Evolutionary conservation across 495 filamentous ascomycete genomes (phyloP).

Genomic region (Pseudomonodictys pantanalensis): DNA sequence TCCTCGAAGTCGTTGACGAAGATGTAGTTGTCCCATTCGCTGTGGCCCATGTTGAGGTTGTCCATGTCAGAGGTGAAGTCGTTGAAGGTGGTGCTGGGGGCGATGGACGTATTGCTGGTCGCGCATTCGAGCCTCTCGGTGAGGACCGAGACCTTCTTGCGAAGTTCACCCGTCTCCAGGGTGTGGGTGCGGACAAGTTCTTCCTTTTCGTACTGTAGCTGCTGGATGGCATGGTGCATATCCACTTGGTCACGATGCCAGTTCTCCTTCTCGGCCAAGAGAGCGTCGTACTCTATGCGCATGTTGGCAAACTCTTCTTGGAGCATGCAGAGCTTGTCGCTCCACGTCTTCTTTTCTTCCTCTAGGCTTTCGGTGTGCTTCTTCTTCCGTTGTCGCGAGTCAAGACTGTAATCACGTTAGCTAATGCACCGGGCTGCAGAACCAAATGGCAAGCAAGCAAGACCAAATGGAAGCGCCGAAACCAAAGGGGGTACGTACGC

Average conservation of each 20-base stretch:
- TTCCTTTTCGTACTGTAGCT: slow-evolving; percentile 81
- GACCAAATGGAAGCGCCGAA: slow-evolving; percentile 36
- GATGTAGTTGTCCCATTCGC: slow-evolving; percentile 75
- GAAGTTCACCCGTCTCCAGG: slow-evolving; percentile 87
- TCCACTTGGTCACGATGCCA: slow-evolving; percentile 66
- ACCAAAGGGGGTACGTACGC: slow-evolving; percentile 61
- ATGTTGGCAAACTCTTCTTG: slow-evolving; percentile 70
- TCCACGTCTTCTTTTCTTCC: slow-evolving; percentile 91
- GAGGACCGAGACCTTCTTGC: slow-evolving; percentile 90
- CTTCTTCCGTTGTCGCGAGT: slow-evolving; percentile 98
- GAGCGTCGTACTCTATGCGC: slow-evolving; percentile 55
- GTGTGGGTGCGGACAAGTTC: slow-evolving; percentile 87
- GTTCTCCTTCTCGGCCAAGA: slow-evolving; percentile 65
- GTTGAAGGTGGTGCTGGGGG: slow-evolving; percentile 58
- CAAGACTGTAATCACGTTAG: slow-evolving; percentile 63
- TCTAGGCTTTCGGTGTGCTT: slow-evolving; percentile 96
- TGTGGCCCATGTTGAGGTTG: slow-evolving; percentile 70
- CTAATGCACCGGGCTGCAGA: slow-evolving; percentile 37
- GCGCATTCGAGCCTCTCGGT: slow-evolving; percentile 81
- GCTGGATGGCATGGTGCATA: slow-evolving; percentile 70
- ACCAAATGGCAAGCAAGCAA: slow-evolving; percentile 19
- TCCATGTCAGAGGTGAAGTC: slow-evolving; percentile 79
- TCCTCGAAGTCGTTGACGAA: slow-evolving; percentile 63
- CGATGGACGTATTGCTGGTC: slow-evolving; percentile 57
- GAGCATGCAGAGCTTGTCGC: slow-evolving; percentile 66